Conservation (phyloP, 177 flowering plant species). For the Tripterygium wilfordii region DNA sequence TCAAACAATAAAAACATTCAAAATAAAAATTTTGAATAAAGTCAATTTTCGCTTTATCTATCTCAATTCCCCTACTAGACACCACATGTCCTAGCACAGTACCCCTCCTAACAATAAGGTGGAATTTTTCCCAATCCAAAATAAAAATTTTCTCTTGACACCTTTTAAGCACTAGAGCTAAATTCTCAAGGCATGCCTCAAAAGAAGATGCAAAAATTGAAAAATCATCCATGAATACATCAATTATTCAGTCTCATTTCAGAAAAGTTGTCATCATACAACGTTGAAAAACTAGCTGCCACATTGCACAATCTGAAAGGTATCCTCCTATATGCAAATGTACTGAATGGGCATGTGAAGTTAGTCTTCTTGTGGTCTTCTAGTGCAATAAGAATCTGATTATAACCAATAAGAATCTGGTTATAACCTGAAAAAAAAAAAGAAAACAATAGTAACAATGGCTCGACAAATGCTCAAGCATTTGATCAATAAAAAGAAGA, state of each 20-base stretch:
- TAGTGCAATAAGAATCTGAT: too few relatives aligned
- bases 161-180: background rate
- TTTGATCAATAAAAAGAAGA: too few relatives aligned
- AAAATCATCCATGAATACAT: constrained; percentile 7
- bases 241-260: background rate
- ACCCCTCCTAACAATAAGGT: background rate
- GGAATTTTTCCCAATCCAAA: background rate
- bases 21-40: background rate
- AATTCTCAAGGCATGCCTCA: too few relatives aligned
- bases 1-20: too few relatives aligned
- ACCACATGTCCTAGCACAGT: background rate
- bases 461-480: too few relatives aligned
- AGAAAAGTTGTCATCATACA: background rate
- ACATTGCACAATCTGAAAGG: background rate
- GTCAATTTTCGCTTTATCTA: background rate
- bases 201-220: background rate
- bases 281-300: background rate
- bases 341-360: too few relatives aligned
- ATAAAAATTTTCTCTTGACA: background rate
- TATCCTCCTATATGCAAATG: too few relatives aligned
- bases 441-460: too few relatives aligned
- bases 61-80: background rate
- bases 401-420: too few relatives aligned
- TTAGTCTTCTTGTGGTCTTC: too few relatives aligned
- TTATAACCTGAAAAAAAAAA: too few relatives aligned